Evolutionary conservation across 768 basidiomycete genomes (phyloP).

Genomic region (Mycena venus): DNA sequence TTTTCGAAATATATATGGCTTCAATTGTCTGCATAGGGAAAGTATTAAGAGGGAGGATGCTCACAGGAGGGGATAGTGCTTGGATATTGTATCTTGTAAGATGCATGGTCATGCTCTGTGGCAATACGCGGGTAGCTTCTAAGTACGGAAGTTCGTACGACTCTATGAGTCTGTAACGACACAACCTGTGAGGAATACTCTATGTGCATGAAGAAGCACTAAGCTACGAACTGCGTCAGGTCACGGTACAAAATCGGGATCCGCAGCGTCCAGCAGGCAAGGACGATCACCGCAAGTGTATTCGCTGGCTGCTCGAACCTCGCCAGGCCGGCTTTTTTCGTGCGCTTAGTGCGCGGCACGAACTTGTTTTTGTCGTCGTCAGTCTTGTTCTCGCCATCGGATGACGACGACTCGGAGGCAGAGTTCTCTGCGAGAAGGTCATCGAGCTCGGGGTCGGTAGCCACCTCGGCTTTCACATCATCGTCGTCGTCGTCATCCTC

Average conservation of each 20-base stretch:
- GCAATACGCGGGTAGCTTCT: conserved; percentile 74
- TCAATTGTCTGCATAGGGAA: conserved; percentile 3
- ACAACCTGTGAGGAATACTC: conserved; percentile 13
- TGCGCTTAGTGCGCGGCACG: conserved; percentile 14
- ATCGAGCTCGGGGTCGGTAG: conserved; percentile 56
- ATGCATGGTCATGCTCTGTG: conserved; percentile 71
- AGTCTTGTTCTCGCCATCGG: conserved; percentile 48
- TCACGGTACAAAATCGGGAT: conserved; percentile 84
- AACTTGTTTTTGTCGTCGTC: conserved; percentile 1
- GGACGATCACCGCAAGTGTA: conserved; percentile 75
- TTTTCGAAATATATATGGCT: neutral
- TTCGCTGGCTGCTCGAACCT: conserved; percentile 56
- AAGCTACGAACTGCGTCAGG: conserved; percentile 70
- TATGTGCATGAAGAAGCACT: neutral
- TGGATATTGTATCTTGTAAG: conserved; percentile 78
- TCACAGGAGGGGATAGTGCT: conserved; percentile 80
- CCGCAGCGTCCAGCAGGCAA: conserved; percentile 86
- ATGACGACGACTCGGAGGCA: conserved; percentile 53
- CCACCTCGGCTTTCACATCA: conserved; percentile 34
- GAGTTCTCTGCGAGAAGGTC: conserved; percentile 60
- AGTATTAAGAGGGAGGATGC: conserved; percentile 44
- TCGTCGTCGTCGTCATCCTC: conserved; percentile 33
- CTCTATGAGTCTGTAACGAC: conserved; percentile 73
- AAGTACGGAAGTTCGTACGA: conserved; percentile 85
- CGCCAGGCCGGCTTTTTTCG: conserved; percentile 28